Percentiles rank a stretch among this genome's conserved stretches.
Evolutionary conservation across 2,329 filamentous ascomycete species (phyloP).

Genomic region (Alternaria alternata): DNA sequence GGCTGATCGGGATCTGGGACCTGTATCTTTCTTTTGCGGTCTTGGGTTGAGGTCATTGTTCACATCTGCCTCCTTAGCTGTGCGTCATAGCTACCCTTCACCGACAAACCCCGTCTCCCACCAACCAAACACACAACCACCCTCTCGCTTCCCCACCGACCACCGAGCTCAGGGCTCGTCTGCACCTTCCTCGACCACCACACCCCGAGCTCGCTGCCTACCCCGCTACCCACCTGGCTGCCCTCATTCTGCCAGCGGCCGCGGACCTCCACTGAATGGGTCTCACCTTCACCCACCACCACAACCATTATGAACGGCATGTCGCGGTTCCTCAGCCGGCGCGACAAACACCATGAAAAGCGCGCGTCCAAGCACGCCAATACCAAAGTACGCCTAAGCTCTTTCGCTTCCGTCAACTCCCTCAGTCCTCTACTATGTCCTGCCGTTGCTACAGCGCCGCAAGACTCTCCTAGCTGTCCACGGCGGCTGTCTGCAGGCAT

Average conservation of each 20-base stretch:
- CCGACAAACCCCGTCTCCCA: neutral
- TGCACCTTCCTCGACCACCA: slow-evolving; percentile 17
- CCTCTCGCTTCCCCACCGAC: slow-evolving; percentile 13
- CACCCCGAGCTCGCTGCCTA: slow-evolving; percentile 22
- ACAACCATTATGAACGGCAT: slow-evolving; percentile 58
- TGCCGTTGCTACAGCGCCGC: slow-evolving; percentile 13
- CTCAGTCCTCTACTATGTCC: slow-evolving; percentile 22
- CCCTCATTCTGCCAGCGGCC: slow-evolving; percentile 9
- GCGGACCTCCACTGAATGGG: slow-evolving; percentile 30
- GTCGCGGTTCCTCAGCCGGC: slow-evolving; percentile 74
- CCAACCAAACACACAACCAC: neutral
- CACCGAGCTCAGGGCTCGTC: slow-evolving; percentile 12
- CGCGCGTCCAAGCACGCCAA: slow-evolving; percentile 42
- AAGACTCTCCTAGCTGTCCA: slow-evolving; percentile 10
- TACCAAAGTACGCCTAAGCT: slow-evolving; percentile 44
- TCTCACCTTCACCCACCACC: slow-evolving; percentile 17
- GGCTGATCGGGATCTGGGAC: slow-evolving; percentile 8
- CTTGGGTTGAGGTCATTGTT: slow-evolving; percentile 9
- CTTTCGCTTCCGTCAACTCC: slow-evolving; percentile 27
- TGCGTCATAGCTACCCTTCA: slow-evolving; percentile 8
- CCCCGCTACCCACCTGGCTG: slow-evolving; percentile 11
- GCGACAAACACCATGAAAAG: slow-evolving; percentile 64
- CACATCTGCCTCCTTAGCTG: neutral
- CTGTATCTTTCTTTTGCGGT: neutral
- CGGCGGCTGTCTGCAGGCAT: slow-evolving; percentile 29